phyloP scores from a whole-genome alignment of 768 basidiomycete species.

The Tephrocybe sp. region DNA sequence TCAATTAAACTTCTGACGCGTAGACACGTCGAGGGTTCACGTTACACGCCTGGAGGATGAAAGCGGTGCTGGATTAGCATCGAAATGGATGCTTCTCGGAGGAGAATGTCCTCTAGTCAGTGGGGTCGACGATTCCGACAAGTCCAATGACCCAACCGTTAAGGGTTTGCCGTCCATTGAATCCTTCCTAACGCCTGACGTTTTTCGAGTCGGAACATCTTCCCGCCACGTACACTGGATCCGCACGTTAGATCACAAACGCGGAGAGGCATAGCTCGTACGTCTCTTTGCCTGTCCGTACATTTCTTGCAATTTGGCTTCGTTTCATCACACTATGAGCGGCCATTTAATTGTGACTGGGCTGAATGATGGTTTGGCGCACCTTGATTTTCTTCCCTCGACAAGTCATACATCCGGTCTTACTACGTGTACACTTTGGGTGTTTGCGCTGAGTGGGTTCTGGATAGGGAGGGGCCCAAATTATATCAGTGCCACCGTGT shows the following conservation, averaged over 20 bases:
- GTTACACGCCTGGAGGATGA: slow-evolving; percentile 34
- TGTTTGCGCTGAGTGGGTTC: slow-evolving; percentile 66
- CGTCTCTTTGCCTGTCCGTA: slow-evolving; percentile 81
- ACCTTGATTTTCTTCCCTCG: slow-evolving; percentile 95
- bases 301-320: slow-evolving; percentile 88
- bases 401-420: slow-evolving; percentile 93
- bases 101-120: slow-evolving; percentile 68
- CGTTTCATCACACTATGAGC: slow-evolving; percentile 83
- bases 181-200: slow-evolving; percentile 55
- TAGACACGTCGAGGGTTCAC: slow-evolving; percentile 25
- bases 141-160: slow-evolving; percentile 70
- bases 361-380: slow-evolving; percentile 19
- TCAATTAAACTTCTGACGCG: slow-evolving; percentile 8
- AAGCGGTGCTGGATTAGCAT: slow-evolving; percentile 39
- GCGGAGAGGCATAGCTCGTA: slow-evolving; percentile 30
- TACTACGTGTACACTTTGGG: slow-evolving; percentile 91
- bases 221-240: slow-evolving; percentile 82
- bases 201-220: slow-evolving; percentile 69
- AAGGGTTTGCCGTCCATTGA: slow-evolving; percentile 63
- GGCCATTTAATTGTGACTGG: slow-evolving; percentile 5
- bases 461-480: slow-evolving; percentile 43
- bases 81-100: slow-evolving; percentile 46
- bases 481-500: slow-evolving; percentile 47
- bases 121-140: slow-evolving; percentile 71
- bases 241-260: slow-evolving; percentile 6